Base-by-base conservation (phyloP, 176 grass and related monocot genomes). In the Oryza coarctata region DNA sequence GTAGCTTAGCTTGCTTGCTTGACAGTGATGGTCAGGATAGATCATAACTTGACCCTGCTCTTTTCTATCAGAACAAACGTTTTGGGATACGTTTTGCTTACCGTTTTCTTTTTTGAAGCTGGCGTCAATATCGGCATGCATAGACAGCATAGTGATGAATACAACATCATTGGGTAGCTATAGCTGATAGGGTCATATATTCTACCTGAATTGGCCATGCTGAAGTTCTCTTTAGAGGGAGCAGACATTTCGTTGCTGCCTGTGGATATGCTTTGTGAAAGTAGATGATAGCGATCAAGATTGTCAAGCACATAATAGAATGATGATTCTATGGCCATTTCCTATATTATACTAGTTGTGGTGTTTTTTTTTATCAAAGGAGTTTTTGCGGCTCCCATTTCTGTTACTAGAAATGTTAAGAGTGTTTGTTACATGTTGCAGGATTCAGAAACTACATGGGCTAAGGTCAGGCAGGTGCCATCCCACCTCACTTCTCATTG, bases 11-110 rank as follows among this genome's bases (percentile, higher is more conserved):
- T 1, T 35, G 49, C 22, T 1, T 35, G 49, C 64, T 55, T 29
- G 77, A 64, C 43, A 81, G 75, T 62, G 82, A 70, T 82, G 38
- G 60, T 83, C 50, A 85, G 38, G 39, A 83, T 74, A 17, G 88
- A 74, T 79, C 68, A 23, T 47, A 57, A 58, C 63, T 78, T 89
- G 79, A 41, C 76, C 71, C 12, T 55, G 39, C 49, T 85, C 50
- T 63, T 80, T 62, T 80, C n/a, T 76, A 39, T 20, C 70, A 36
- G 33, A 65, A 69, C 61, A 86, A 63, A 79, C 47, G 68, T 39
- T 82, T 38, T 18, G 71, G n/a, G 65, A 89, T 85, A 33, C 61
- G 78, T 78, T 33, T 52, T 12, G 20, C 50, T 55, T 55, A 55
- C 18, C 6, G 22, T 66, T 72, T 40, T 11, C 65, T 31, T 39